Evolutionary conservation across 805 yeast species (phyloP), one percentile per base, ranked within the genome.

Genomic region (Gaillardinia entomophila): DNA sequence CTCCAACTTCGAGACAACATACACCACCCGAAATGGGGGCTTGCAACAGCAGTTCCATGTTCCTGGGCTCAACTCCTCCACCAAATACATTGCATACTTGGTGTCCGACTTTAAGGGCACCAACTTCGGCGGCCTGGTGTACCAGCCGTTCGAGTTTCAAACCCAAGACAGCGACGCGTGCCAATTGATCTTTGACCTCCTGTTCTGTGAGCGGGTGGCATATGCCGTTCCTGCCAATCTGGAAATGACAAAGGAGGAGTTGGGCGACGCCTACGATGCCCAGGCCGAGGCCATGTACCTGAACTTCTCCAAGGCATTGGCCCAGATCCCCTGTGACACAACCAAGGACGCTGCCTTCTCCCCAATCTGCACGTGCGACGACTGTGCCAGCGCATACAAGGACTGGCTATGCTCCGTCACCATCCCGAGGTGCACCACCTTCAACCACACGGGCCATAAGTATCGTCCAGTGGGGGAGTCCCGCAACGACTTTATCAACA

Each of bases 331-430:
- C 2, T 90, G 98, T 57, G 82, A 83, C 41, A 68, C 82, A 1
- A 76, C 73, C 20, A 55, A 62, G 12, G 88, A 77, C 38, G 71
- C 86, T 2, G 48, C 76, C 4, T 90, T 72, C 55, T 85, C 96
- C 1, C 86, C 95, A 7, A 49, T 90, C 16, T 55, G 76, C 24
- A 67, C 81, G 0, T 90, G 98, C 49, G 68, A 63, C 11, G 78
- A 85, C 48, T 90, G 98, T 53, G 68, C 71, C 1, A 42, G 53
- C 2, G 69, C 89, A 1, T 90, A 90, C 54, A 77, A 75, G 46
- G 69, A 79, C 46, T 90, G 98, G 98, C 68, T 92, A 13, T 90
- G 98, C 58, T 70, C 94, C 0, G 86, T 87, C 3, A 67, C 87
- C 0, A 84, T 90, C 4, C 97, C 97, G 0, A 65, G 97, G 19